Evolutionary conservation across 805 yeast species (phyloP).

Genomic region (Lipomyces sp.): DNA sequence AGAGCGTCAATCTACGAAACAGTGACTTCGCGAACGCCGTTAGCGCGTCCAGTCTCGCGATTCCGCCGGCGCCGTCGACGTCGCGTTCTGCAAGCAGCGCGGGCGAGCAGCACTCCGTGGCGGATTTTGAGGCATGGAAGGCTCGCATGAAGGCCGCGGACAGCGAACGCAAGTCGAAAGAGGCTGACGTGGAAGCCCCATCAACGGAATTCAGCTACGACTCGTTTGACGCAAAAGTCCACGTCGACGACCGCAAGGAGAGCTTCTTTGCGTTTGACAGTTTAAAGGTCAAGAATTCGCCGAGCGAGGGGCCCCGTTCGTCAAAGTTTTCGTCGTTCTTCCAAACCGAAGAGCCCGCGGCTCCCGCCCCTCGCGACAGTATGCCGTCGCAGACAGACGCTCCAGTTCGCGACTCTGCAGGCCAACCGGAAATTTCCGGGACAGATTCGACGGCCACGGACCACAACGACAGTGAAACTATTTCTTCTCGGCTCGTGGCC

Average conservation of each 20-base stretch:
- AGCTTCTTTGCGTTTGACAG: no score
- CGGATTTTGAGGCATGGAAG: conserved; percentile 37
- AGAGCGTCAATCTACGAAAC: conserved; percentile 8
- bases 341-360: conserved; percentile 7
- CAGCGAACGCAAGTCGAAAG: conserved; percentile 14
- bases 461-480: neutral
- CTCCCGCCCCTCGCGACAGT: no score
- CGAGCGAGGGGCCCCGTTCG: conserved; percentile 9
- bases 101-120: conserved; percentile 29
- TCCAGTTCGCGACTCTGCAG: no score
- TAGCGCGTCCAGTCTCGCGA: neutral
- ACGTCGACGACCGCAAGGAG: no score
- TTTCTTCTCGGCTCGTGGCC: neutral
- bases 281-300: no score
- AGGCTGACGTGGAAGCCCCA: neutral
- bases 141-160: conserved; percentile 33
- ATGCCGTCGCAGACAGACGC: no score
- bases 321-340: conserved; percentile 30
- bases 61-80: neutral
- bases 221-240: neutral
- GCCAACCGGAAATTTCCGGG: no score
- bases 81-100: neutral
- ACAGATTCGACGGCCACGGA: no score
- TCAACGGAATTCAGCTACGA: no score
- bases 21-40: conserved; percentile 21